Evolutionary conservation across 176 grass and related monocot genomes (phyloP), one percentile per base, ranked within the genome.

Genomic region (Dendrocalamus sinicus): DNA sequence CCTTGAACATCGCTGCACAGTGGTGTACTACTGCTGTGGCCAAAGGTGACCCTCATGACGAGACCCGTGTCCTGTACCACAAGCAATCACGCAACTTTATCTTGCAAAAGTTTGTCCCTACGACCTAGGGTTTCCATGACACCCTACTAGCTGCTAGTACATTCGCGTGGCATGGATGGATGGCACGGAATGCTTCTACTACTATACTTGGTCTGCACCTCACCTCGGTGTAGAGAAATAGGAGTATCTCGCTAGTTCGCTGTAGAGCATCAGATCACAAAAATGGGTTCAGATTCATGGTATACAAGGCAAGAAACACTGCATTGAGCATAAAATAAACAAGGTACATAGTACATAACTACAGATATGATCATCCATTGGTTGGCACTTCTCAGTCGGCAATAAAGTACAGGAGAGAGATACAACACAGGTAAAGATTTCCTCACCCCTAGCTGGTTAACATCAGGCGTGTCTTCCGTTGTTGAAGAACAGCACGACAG

Each of bases 41-140:
- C 23, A 82, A 82, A 82, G 88, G 62, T 43, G 83, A 75, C 48
- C 32, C 20, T 23, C 28, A 30, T 41, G 88, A 86, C 65, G 57
- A 24, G 89, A 90, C 89, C 79, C 69, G 79, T 72, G 73, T 57
- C 65, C 73, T 81, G 78, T 76, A 45, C 52, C 71, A 23, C 62
- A 3, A 4, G 61, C 44, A 69, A 90, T 41, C 79, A 83, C 73
- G 59, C 89, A 47, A 77, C 73, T 28, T 81, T 85, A 61, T 82
- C 84, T 20, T 14, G 40, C 15, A 28, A 86, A 86, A 86, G 72
- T 1, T 48, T 47, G 73, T 76, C 84, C 88, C 84, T 85, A 80
- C 81, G 32, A 1, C 55, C 64, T 82, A 85, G 66, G 66, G 83
- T 52, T 86, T 77, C 72, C 54, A 63, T 24, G 79, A 17, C 77